Evolutionary conservation across 2,329 filamentous ascomycete species (phyloP).

Genomic region (Periconia macrospinosa): DNA sequence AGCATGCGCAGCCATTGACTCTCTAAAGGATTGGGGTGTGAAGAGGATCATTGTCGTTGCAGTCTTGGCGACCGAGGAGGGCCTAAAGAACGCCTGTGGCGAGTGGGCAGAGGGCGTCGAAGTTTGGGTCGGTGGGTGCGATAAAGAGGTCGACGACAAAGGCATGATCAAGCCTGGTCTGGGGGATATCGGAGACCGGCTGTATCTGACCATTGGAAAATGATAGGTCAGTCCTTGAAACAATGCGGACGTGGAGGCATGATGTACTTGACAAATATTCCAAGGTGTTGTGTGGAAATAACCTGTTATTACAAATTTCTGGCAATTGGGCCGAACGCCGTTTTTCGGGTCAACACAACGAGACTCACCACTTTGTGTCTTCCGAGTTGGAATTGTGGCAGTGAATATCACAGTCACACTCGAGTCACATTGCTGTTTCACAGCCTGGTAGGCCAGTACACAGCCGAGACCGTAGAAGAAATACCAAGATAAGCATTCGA

Average conservation of each 20-base stretch:
- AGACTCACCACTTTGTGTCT: too few species aligned
- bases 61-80: slow-evolving; percentile 72
- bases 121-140: slow-evolving; percentile 81
- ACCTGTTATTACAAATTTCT: too few species aligned
- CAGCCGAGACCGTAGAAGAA: too few species aligned
- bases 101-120: slow-evolving; percentile 79
- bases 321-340: too few species aligned
- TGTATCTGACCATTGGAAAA: slow-evolving; percentile 89
- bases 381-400: too few species aligned
- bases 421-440: too few species aligned
- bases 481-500: too few species aligned
- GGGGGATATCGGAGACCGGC: slow-evolving; percentile 85
- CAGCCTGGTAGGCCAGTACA: too few species aligned
- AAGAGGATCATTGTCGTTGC: slow-evolving; percentile 74
- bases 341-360: too few species aligned
- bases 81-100: slow-evolving; percentile 69
- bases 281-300: too few species aligned
- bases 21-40: slow-evolving; percentile 89
- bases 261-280: not conserved
- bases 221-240: slow-evolving; percentile 40
- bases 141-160: slow-evolving; percentile 70
- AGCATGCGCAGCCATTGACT: slow-evolving; percentile 85
- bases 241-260: not conserved
- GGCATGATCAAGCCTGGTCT: slow-evolving; percentile 92
- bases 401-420: too few species aligned